Base-by-base conservation (phyloP, 768 basidiomycete species). In the Solioccasus polychromus region DNA sequence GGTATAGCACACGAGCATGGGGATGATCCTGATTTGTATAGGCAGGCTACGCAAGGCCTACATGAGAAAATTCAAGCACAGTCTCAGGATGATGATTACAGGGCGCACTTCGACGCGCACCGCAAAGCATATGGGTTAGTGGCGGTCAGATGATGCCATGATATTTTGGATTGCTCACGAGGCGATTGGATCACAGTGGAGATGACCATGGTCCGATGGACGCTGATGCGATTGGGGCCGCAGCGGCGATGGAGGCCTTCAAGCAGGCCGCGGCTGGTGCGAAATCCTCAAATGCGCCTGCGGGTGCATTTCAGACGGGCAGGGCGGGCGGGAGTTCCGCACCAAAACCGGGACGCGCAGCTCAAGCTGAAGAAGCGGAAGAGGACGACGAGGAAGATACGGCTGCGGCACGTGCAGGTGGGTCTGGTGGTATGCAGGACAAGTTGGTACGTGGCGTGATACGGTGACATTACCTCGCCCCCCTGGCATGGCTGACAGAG, bases 71-170 rank as follows among this genome's bases (percentile, higher is more conserved):
- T 59, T n/a, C 48, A 64, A 36, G 22, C 48, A 0, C 55, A 57
- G 18, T 8, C 18, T 7, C 55, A 45, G 29, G 35, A 39, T 3
- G 51, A 51, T 3, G 39, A 48, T 12, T 56, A 62, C 39, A 44
- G 39, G 14, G 12, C 52, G 2, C 64, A 62, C 0, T 40, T 54
- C 2, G 56, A 60, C 17, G 63, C 63, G n/a, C 65, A 65, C 19
- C 47, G 45, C 7, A 65, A 63, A 28, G 65, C 66, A 26, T 67
- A 65, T 24, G 63, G 49, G 63, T 67, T 31, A 51, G 65, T 45
- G 18, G 14, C 12, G 22, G 4, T n/a, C 2, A 12, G 5, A 22
- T 19, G 29, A 8, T 24, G 23, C 8, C 10, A n/a, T 14, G 26
- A 10, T 0, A 20, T 22, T 14, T 35, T 18, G 6, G 23, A 30